These are phyloP conservation scores for Yamadazyma kanchanaburiensis DNA, from an alignment of 1,139 yeast genomes.

Conservation along the genomic window DNA sequence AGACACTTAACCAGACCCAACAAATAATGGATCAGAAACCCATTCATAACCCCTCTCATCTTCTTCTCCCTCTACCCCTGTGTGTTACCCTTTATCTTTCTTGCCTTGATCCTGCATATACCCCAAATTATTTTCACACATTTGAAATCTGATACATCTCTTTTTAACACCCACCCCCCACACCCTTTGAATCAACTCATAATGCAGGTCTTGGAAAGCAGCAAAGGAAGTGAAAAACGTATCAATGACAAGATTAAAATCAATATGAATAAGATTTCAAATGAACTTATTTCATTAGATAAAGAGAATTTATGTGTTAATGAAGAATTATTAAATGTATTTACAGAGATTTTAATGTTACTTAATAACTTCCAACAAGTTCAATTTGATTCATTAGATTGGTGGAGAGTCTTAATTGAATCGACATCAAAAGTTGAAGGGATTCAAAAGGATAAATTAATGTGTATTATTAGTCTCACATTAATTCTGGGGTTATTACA, in stretches of 20 bases:
- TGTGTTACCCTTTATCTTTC: too few relatives aligned
- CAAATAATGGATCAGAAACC: too few relatives aligned
- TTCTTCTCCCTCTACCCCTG: too few relatives aligned
- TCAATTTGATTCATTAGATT: constrained; percentile 22
- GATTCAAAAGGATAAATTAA: constrained; percentile 1
- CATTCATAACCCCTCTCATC: too few relatives aligned
- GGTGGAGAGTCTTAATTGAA: constrained; percentile 3
- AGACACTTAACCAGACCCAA: too few relatives aligned
- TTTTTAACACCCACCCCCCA: constrained; percentile 1
- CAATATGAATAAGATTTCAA: constrained; percentile 4
- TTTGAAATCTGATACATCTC: neutral
- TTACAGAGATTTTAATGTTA: constrained; percentile 6
- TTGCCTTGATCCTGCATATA: constrained; percentile 1
- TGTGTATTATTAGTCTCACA: constrained; percentile 4
- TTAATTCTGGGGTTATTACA: constrained; percentile 6
- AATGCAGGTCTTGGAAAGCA: constrained; percentile 7
- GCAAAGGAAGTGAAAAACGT: constrained; percentile 1
- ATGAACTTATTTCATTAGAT: constrained; percentile 2
- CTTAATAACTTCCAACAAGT: constrained; percentile 34
- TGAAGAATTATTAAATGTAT: constrained; percentile 3
- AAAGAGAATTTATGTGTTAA: constrained; percentile 1
- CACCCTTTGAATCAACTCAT: neutral
- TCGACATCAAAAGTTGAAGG: constrained; percentile 1
- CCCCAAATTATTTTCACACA: neutral
- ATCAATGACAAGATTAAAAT: constrained; percentile 3